Conservation (phyloP, 371 early-diverging fungal genomes). For the Mycotypha africana region DNA sequence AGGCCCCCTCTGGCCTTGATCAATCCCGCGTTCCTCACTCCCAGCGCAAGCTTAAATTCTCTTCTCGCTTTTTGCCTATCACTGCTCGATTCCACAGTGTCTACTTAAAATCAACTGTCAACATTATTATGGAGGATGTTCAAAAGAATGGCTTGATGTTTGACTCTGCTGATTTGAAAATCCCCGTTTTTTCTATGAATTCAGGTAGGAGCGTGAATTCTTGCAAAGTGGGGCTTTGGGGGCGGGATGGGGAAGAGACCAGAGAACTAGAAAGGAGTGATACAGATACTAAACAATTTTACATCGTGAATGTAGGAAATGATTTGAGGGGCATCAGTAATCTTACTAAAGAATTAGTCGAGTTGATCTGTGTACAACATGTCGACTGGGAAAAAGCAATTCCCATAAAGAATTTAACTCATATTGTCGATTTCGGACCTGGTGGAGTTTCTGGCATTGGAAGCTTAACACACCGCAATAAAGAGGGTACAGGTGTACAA, state of each 20-base stretch:
- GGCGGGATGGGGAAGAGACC: not conserved
- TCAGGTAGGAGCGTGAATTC: conserved; percentile 41
- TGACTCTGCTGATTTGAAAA: conserved; percentile 49
- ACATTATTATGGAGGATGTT: conserved; percentile 61
- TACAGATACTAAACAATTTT: too few relatives aligned
- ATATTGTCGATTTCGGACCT: conserved; percentile 90
- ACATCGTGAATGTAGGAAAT: conserved; percentile 48
- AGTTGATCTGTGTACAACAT: conserved; percentile 71
- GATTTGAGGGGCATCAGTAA: conserved; percentile 47
- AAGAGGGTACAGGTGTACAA: conserved; percentile 90
- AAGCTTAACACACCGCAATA: conserved; percentile 82
- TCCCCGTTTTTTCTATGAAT: conserved; percentile 80
- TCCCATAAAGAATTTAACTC: conserved; percentile 58
- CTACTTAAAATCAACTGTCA: conserved; percentile 65
- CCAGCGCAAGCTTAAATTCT: conserved; percentile 83
- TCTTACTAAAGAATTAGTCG: conserved; percentile 63
- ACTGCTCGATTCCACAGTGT: conserved; percentile 88
- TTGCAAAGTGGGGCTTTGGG: conserved; percentile 21
- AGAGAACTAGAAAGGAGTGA: too few relatives aligned
- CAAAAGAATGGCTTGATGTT: conserved; percentile 52
- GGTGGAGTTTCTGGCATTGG: conserved; percentile 83
- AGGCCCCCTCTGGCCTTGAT: conserved; percentile 75
- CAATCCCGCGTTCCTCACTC: conserved; percentile 84
- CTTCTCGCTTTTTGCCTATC: conserved; percentile 84
- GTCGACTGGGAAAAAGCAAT: conserved; percentile 86